These are phyloP conservation scores for Talaromyces stipitatus DNA, from an alignment of 495 filamentous ascomycete species.

Conservation along the genomic window DNA sequence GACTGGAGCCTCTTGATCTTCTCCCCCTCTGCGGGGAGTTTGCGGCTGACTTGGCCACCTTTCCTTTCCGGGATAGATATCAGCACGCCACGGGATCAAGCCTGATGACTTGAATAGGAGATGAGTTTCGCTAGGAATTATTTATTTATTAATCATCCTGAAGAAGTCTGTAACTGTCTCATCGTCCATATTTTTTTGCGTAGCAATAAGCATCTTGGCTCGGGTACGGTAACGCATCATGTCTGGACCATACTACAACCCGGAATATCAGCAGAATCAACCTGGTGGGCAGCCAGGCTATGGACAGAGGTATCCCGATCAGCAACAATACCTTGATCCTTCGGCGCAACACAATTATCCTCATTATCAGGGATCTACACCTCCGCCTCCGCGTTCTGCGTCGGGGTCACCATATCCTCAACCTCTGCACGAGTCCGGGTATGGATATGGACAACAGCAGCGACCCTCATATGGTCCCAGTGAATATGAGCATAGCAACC, in stretches of 20 bases:
- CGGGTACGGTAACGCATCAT: conserved; percentile 22
- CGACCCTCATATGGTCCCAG: conserved; percentile 7
- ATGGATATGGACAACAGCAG: neutral
- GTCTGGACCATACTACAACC: conserved; percentile 44
- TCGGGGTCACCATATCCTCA: neutral
- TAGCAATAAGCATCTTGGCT: neutral
- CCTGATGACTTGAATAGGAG: neutral
- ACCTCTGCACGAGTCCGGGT: neutral
- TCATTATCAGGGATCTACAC: conserved; percentile 8
- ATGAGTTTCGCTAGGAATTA: neutral
- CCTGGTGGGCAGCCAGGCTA: conserved; percentile 4
- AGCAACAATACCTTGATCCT: conserved; percentile 14
- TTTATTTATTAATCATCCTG: neutral
- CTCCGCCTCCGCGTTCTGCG: conserved; percentile 3
- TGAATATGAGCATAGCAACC: neutral
- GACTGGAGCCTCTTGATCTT: neutral
- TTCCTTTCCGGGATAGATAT: neutral
- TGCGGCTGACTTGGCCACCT: neutral
- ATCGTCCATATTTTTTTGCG: neutral
- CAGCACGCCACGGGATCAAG: neutral
- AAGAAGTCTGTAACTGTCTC: neutral
- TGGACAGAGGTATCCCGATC: conserved; percentile 23
- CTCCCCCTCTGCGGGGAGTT: neutral
- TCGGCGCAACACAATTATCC: conserved; percentile 23
- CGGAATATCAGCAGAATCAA: neutral